phyloP scores from a whole-genome alignment of 2,329 filamentous ascomycete genomes.

The Venturiaceae sp. region DNA sequence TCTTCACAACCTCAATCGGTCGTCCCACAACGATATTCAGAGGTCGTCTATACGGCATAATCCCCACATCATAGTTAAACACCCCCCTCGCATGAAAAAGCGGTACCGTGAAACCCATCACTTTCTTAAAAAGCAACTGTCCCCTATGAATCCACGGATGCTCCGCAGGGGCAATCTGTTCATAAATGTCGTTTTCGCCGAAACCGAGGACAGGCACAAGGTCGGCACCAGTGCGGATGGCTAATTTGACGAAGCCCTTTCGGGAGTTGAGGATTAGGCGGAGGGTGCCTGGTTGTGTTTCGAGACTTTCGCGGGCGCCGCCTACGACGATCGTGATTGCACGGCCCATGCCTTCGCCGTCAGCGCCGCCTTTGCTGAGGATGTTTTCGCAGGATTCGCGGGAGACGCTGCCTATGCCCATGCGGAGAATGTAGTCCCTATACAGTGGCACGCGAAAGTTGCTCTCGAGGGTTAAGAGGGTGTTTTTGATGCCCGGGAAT shows the following conservation, averaged over 20 bases:
- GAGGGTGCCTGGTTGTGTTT: slow-evolving; percentile 69
- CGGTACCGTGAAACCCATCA: slow-evolving; percentile 86
- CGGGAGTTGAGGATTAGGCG: slow-evolving; percentile 72
- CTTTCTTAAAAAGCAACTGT: slow-evolving; percentile 75
- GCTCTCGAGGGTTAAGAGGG: slow-evolving; percentile 82
- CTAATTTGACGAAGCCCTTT: slow-evolving; percentile 91
- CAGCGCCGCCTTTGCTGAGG: slow-evolving; percentile 66
- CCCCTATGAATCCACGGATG: slow-evolving; percentile 72
- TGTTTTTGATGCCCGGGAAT: slow-evolving; percentile 93
- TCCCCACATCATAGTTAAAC: slow-evolving; percentile 94
- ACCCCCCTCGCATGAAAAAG: slow-evolving; percentile 84
- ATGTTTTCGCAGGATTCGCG: slow-evolving; percentile 87
- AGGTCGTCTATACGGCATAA: slow-evolving; percentile 85
- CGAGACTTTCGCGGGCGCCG: slow-evolving; percentile 83
- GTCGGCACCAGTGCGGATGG: slow-evolving; percentile 84
- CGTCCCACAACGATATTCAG: slow-evolving; percentile 84
- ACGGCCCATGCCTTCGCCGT: slow-evolving; percentile 80
- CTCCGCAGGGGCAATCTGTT: slow-evolving; percentile 68
- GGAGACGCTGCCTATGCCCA: slow-evolving; percentile 83
- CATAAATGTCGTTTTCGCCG: slow-evolving; percentile 93
- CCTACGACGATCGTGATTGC: slow-evolving; percentile 94
- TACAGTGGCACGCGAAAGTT: slow-evolving; percentile 95
- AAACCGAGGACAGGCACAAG: slow-evolving; percentile 87
- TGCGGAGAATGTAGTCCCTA: slow-evolving; percentile 81
- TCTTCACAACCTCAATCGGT: slow-evolving; percentile 61